Conservation (phyloP, 371 early-diverging fungal genomes). For the Mucor sp. region DNA sequence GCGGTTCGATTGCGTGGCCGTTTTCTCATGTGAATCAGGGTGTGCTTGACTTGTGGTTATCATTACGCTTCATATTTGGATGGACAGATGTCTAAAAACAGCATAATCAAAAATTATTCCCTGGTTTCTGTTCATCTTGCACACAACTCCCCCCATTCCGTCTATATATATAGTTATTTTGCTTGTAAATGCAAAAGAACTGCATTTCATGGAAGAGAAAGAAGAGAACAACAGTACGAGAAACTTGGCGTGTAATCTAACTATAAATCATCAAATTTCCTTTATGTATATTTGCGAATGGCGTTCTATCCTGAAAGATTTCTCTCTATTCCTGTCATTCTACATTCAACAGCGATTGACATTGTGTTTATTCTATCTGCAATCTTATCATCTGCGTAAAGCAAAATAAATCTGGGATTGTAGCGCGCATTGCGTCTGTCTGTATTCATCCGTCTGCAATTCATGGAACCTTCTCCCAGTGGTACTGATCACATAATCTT, state of each 20-base stretch:
- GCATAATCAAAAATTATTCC: background rate
- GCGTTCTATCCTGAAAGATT: background rate
- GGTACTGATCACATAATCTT: background rate
- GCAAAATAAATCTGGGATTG: background rate
- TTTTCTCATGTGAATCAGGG: background rate
- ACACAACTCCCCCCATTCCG: background rate
- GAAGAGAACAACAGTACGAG: background rate
- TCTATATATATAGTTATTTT: background rate
- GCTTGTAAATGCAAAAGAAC: too few relatives aligned
- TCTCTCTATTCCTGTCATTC: background rate
- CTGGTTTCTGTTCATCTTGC: background rate
- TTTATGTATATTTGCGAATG: background rate
- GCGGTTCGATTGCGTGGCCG: background rate
- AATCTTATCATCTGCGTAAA: background rate
- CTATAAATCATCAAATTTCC: background rate
- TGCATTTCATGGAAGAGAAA: background rate
- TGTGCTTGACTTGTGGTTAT: background rate
- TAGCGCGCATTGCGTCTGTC: background rate
- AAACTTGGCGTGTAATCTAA: background rate
- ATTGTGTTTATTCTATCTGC: background rate
- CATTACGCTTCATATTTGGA: background rate
- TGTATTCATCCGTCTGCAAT: background rate
- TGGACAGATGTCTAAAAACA: background rate
- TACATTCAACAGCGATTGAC: background rate
- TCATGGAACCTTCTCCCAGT: background rate